phyloP scores from a whole-genome alignment of 2,329 filamentous ascomycete genomes.

The Dothideomycetidae sp. region DNA sequence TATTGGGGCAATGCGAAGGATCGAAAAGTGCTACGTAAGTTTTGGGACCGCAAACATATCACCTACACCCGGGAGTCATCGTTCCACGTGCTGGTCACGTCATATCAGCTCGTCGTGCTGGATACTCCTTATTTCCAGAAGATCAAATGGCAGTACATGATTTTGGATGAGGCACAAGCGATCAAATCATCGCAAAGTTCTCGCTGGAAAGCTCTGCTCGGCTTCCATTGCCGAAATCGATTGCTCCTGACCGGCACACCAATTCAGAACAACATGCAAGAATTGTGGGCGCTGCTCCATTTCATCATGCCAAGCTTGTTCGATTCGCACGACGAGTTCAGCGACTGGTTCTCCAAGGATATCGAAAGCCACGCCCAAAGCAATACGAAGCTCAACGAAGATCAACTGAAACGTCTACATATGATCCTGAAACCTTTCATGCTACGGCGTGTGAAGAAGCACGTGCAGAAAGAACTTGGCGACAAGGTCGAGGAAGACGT shows the following conservation, averaged over 20 bases:
- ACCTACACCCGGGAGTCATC: slow-evolving; percentile 87
- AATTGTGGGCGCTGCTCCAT: slow-evolving; percentile 91
- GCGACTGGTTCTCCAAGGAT: slow-evolving; percentile 87
- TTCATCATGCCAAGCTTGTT: slow-evolving; percentile 99
- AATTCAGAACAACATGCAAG: slow-evolving; percentile 99
- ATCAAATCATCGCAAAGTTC: slow-evolving; percentile 97
- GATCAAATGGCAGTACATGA: slow-evolving; percentile 99
- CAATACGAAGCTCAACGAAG: slow-evolving; percentile 98
- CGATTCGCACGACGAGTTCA: slow-evolving; percentile 84
- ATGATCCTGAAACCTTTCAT: slow-evolving; percentile 99
- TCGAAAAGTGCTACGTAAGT: slow-evolving; percentile 90
- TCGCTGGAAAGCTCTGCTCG: slow-evolving; percentile 87
- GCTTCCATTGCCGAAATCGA: slow-evolving; percentile 90
- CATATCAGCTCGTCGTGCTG: slow-evolving; percentile 91
- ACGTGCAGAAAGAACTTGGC: slow-evolving; percentile 95
- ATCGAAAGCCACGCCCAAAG: slow-evolving; percentile 98
- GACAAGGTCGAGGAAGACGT: slow-evolving; percentile 97
- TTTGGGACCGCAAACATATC: slow-evolving; percentile 96
- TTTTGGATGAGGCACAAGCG: slow-evolving; percentile 93
- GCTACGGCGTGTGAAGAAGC: slow-evolving; percentile 98
- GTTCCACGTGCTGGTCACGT: slow-evolving; percentile 93
- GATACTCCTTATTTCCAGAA: slow-evolving; percentile 98
- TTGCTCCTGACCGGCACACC: slow-evolving; percentile 89
- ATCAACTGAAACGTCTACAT: slow-evolving; percentile 88
- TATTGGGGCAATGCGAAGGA: slow-evolving; percentile 96